Evolutionary conservation across 768 basidiomycete species (phyloP).

Genomic region (Rhizopogon sp.): DNA sequence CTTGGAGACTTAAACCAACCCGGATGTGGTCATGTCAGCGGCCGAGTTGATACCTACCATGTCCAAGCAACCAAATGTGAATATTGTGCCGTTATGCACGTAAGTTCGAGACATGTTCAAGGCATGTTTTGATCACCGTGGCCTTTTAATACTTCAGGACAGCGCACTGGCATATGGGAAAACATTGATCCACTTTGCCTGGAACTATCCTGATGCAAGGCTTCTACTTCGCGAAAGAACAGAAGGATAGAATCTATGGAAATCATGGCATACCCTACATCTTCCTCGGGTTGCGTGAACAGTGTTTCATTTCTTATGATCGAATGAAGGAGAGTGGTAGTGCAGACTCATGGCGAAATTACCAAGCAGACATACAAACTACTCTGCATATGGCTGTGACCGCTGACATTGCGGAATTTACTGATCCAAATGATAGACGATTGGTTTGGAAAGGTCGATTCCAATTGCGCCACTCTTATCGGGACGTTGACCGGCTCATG

Average conservation of each 20-base stretch:
- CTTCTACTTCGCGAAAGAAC: not conserved
- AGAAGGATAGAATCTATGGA: not conserved
- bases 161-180: not conserved
- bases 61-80: no score
- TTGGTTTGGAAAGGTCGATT: no score
- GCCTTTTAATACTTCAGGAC: not conserved
- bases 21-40: not conserved
- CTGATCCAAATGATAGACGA: not conserved
- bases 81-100: not conserved
- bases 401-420: no score
- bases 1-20: conserved; percentile 9
- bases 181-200: not conserved
- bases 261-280: not conserved
- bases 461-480: no score
- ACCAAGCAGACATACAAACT: not conserved
- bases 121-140: not conserved
- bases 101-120: not conserved
- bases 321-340: not conserved
- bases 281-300: not conserved
- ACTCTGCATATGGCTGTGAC: not conserved
- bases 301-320: not conserved
- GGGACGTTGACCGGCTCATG: no score
- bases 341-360: not conserved
- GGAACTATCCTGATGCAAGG: not conserved
- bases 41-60: conserved; percentile 1